phyloP scores from a whole-genome alignment of 2,329 filamentous ascomycete genomes.

The Aspergillus glaucus region DNA sequence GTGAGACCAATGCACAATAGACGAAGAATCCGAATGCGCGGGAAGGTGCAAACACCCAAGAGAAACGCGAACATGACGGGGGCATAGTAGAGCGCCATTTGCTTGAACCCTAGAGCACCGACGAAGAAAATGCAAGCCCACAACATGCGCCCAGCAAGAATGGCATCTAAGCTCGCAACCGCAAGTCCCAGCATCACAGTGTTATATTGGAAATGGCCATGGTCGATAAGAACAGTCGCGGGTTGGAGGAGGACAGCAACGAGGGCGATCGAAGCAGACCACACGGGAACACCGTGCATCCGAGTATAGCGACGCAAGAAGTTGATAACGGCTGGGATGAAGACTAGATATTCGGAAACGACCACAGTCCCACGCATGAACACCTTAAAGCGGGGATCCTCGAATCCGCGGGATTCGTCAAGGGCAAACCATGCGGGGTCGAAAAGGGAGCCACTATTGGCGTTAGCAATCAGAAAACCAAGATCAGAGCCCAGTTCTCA shows the following conservation, averaged over 20 bases:
- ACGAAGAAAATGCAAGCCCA: constrained; percentile 96
- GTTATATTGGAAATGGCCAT: constrained; percentile 97
- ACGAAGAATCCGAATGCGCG: constrained; percentile 59
- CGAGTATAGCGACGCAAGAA: constrained; percentile 78
- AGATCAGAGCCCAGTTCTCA: constrained; percentile 9
- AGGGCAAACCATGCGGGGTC: constrained; percentile 83
- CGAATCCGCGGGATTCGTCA: constrained; percentile 70
- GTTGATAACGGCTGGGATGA: constrained; percentile 76
- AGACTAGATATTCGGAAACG: constrained; percentile 83
- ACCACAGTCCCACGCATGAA: constrained; percentile 95
- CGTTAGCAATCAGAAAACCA: constrained; percentile 10
- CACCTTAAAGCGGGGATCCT: constrained; percentile 75
- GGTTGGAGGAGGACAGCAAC: constrained; percentile 91
- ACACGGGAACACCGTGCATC: constrained; percentile 68
- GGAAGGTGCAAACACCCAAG: constrained; percentile 76
- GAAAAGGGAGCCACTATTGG: constrained; percentile 60
- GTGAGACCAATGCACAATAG: constrained; percentile 69
- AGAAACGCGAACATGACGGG: constrained; percentile 89
- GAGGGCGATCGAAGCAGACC: constrained; percentile 78
- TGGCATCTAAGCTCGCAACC: constrained; percentile 78
- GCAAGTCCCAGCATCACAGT: constrained; percentile 95
- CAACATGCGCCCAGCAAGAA: constrained; percentile 74
- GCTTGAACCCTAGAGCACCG: constrained; percentile 89
- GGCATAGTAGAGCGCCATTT: constrained; percentile 98
- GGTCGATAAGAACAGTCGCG: constrained; percentile 82